phyloP scores from a whole-genome alignment of 2,329 filamentous ascomycete genomes.

The Cordyceps fumosorosea region DNA sequence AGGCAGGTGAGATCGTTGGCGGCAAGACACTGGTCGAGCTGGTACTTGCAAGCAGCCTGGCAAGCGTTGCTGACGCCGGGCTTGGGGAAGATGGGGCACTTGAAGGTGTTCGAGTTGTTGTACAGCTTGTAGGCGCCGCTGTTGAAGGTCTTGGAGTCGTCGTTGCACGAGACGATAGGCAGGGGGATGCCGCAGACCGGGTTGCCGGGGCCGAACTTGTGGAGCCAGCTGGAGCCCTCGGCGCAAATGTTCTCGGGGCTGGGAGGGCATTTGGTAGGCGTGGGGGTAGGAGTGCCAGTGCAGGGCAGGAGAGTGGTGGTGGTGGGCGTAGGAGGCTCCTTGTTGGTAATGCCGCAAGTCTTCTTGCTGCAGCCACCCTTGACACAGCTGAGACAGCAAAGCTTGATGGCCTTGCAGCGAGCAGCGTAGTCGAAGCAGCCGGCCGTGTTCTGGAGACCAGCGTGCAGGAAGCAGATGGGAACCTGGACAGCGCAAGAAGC shows the following conservation, averaged over 20 bases:
- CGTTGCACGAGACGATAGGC: constrained; percentile 10
- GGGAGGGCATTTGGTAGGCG: constrained; percentile 7
- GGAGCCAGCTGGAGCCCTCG: constrained; percentile 8
- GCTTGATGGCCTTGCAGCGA: constrained; percentile 3
- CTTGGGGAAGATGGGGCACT: constrained; percentile 8
- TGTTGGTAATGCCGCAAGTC: neutral
- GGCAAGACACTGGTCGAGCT: constrained; percentile 4
- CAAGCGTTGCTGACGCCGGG: constrained; percentile 6
- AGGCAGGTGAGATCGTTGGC: neutral
- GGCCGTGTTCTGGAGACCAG: neutral
- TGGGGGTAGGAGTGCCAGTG: neutral
- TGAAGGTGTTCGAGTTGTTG: neutral
- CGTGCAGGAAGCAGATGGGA: constrained; percentile 2
- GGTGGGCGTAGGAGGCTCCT: constrained; percentile 1
- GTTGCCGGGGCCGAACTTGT: constrained; percentile 8
- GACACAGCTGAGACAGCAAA: constrained; percentile 5
- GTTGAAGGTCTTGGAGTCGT: neutral
- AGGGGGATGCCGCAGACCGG: constrained; percentile 10
- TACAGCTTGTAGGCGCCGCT: constrained; percentile 7
- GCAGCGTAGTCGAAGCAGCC: constrained; percentile 7
- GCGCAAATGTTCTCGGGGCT: constrained; percentile 10
- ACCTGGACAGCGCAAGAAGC: neutral
- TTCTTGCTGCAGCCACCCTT: constrained; percentile 8
- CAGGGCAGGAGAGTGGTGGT: neutral
- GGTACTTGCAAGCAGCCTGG: constrained; percentile 11